Percentiles rank a stretch among this genome's conserved stretches.
These are phyloP conservation scores for Saccharomyces paradoxus DNA, from an alignment of 805 yeast species.

Conservation along the genomic window DNA sequence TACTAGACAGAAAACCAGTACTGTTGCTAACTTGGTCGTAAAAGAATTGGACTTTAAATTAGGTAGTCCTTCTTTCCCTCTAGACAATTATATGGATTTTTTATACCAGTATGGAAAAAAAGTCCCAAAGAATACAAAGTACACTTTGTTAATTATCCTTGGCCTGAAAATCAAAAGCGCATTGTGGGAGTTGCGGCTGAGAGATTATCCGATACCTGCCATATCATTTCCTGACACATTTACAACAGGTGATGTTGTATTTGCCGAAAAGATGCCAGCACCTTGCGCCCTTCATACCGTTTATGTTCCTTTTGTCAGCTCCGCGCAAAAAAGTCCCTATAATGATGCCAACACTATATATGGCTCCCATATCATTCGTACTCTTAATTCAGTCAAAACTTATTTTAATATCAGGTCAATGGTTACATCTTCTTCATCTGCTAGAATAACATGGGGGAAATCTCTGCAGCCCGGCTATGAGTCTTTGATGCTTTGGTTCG, in stretches of 20 bases:
- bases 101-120: conserved; percentile 37
- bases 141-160: conserved; percentile 49
- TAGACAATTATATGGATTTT: conserved; percentile 28
- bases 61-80: conserved; percentile 28
- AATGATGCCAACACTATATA: conserved; percentile 41
- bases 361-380: conserved; percentile 50
- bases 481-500: conserved; percentile 57
- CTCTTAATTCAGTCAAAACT: conserved; percentile 55
- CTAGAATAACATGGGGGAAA: conserved; percentile 56
- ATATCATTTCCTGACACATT: conserved; percentile 38
- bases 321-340: conserved; percentile 30
- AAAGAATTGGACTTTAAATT: conserved; percentile 19
- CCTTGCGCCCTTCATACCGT: conserved; percentile 40
- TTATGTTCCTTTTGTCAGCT: conserved; percentile 53
- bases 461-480: conserved; percentile 53
- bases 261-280: conserved; percentile 48
- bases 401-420: conserved; percentile 41
- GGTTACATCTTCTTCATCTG: conserved; percentile 39
- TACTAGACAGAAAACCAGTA: conserved; percentile 19
- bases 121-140: conserved; percentile 44
- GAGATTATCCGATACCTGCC: conserved; percentile 53
- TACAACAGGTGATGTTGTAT: conserved; percentile 42
- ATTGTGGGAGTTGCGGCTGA: conserved; percentile 37
- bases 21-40: conserved; percentile 22
- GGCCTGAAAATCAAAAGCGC: conserved; percentile 39